These are phyloP conservation scores for Cercospora sp. DNA, from an alignment of 2,329 filamentous ascomycete species.

Conservation along the genomic window DNA sequence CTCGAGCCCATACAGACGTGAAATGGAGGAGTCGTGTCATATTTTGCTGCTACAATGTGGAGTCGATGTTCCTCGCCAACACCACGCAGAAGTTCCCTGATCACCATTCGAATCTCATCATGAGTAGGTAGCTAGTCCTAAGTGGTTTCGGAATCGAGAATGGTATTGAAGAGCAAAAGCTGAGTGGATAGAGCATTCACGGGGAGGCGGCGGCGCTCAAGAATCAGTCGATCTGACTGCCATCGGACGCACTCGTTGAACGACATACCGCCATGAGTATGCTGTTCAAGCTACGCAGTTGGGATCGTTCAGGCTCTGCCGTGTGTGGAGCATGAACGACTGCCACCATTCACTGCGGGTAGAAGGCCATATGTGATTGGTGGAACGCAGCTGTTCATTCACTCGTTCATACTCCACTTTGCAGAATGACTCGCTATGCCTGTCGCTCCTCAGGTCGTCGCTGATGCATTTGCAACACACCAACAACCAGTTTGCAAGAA, in stretches of 20 bases:
- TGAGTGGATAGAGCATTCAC: not conserved
- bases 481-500: not conserved
- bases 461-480: not conserved
- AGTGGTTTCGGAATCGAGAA: not conserved
- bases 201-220: no score
- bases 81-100: not conserved
- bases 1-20: no score
- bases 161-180: not conserved
- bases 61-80: no score
- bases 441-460: not conserved
- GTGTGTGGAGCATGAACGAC: no score
- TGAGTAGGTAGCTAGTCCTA: not conserved
- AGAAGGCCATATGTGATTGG: not conserved
- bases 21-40: no score
- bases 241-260: not conserved
- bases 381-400: not conserved
- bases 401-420: not conserved
- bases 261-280: not conserved
- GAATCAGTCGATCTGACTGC: no score
- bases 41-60: no score
- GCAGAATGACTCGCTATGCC: not conserved
- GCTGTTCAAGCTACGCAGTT: not conserved
- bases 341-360: not conserved
- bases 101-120: not conserved
- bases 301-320: no score